These are phyloP conservation scores for Trichoderma semiorbis DNA, from an alignment of 2,329 filamentous ascomycete genomes.

Conservation along the genomic window DNA sequence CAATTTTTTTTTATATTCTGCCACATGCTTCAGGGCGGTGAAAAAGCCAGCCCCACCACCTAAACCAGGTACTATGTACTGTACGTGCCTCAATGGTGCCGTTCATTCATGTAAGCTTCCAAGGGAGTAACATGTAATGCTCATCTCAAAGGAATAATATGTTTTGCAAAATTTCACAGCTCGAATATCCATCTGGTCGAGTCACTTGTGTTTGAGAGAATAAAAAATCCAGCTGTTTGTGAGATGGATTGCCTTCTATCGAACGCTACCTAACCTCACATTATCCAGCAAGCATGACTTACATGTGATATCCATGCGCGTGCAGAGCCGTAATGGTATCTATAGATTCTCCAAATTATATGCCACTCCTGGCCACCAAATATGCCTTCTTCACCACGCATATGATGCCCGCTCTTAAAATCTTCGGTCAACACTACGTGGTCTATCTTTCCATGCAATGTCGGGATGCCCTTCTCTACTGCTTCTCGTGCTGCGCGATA, in stretches of 20 bases:
- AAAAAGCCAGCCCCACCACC: not conserved
- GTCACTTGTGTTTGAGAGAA: not conserved
- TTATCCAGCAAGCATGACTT: not conserved
- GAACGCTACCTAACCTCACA: not conserved
- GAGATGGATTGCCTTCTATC: not conserved
- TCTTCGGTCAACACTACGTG: not conserved
- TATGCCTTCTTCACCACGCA: not conserved
- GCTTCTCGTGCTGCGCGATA: not conserved
- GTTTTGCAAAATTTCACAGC: not conserved
- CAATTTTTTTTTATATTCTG: slow-evolving; percentile 28
- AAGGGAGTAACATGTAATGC: not conserved
- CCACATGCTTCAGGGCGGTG: slow-evolving; percentile 23
- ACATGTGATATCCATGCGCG: not conserved
- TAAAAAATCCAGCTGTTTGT: not conserved
- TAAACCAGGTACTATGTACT: not conserved
- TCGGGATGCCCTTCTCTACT: not conserved
- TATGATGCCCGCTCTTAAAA: not conserved
- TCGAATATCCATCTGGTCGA: not conserved
- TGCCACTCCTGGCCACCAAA: no score
- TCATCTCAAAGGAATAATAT: not conserved
- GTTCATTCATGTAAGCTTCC: not conserved
- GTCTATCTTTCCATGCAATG: not conserved
- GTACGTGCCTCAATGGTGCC: not conserved
- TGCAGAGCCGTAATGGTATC: not conserved
- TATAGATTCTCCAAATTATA: no score